Base-by-base conservation (phyloP, 345 rosid species). In the Diplotaxis tenuifolia region DNA sequence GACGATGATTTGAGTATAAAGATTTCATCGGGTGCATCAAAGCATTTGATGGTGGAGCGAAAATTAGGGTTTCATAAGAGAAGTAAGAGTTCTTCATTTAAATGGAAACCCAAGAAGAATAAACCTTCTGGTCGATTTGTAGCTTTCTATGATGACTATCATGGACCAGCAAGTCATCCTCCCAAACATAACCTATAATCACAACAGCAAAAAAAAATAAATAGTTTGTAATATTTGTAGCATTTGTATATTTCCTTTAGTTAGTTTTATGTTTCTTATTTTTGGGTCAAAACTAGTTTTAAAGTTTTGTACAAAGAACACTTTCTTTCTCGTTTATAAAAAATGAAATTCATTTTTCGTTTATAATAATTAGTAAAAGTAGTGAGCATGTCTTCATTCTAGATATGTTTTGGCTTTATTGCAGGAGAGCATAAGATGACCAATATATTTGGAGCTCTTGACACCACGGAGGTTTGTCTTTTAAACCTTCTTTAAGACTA, bases 121-220 rank as follows among this genome's bases (percentile, higher is more conserved):
- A 74, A 67, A 10, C 18, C 78, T 58, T 47, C 61, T 32, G 52
- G 53, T 66, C 40, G 52, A 58, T 66, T 45, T 74, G 36, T 74
- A 31, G 66, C 52, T 66, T 74, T 58, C 67, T 74, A 31, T 58
- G 61, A 74, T 66, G 67, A 74, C 32, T 74, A 74, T 66, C 72
- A 38, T 57, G 78, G 78, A 74, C 71, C 77, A 56, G 36, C 71
- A 56, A 59, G 66, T 2, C 77, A 73, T 65, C 72, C 77, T 55
- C 71, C 72, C 45, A 73, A 52, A 57, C 77, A 73, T 56, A 65
- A 73, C 66, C 67, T 65, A 73, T 65, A 73, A 16, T 45, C 23
- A 21, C 28, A 31, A 20, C 28, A 70, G 21, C 68, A 32, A 34
- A 25, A 16, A 53, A 59, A 16, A 53, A 59, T 16, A 59, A 16